Base-by-base conservation (phyloP, 129 eudicot genomes). In the Flaveria bidentis region DNA sequence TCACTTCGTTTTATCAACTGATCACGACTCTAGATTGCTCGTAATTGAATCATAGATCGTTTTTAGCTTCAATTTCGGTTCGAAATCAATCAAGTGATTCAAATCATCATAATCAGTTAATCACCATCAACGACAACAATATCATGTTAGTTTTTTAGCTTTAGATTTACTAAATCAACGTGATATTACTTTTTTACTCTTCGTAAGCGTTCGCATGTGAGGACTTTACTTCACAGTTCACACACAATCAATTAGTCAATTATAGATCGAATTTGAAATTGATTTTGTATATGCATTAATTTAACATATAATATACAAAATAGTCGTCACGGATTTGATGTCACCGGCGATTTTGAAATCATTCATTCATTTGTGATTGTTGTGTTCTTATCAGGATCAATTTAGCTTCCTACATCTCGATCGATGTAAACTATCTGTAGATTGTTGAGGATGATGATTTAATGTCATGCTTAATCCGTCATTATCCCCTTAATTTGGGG, bases 191-290 rank as follows among this genome's bases (percentile, higher is more conserved):
- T 69, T 76, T 72, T 69, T 22, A 51, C 17, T 51, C 7, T 52
- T 51, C 2, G 16, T 23, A 17, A 52, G 58, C 58, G 16, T 52
- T 52, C 7, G 58, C 82, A 79, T 79, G 82, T 79, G 82, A 62
- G 5, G 41, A 22, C 50, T 46, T 71, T 78, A 47, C 55, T 77
- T 36, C 41, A 36, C 41, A 36, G 36, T 71, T 71, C 78, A 71
- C 82, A 72, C 46, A 36, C 78, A 79, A 44, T 10, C 12, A 44
- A 44, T 1, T 44, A 45, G 18, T 12, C 42, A 73, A 28, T 62
- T 72, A 64, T 68, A 72, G 83, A 72, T 80, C 62, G 50, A 65
- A 46, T 50, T 73, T 7, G 41, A 66, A 66, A 36, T 22, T 65
- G 74, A 53, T 58, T 68, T 42, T 52, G 13, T 8, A 9, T 36